phyloP scores from a whole-genome alignment of 257 asterid species.

The Rauvolfia tetraphylla region DNA sequence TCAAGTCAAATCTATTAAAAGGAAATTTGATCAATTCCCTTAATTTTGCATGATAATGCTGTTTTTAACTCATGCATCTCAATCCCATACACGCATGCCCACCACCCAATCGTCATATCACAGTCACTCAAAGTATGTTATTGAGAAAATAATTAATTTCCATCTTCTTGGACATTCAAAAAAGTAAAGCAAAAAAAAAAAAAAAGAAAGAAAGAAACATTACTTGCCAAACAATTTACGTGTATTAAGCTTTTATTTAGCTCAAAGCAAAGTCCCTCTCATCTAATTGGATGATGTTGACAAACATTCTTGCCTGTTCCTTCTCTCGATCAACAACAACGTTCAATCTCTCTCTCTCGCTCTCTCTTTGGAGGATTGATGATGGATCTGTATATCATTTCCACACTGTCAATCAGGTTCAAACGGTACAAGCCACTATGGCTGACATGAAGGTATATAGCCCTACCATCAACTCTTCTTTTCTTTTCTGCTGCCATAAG shows the following conservation, averaged over 20 bases:
- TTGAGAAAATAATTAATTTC: not conserved
- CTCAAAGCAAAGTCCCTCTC: slow-evolving; percentile 2
- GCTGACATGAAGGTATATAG: not conserved
- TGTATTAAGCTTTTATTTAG: not conserved
- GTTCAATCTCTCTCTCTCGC: not conserved
- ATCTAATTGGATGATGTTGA: slow-evolving; percentile 12
- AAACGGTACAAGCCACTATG: not conserved
- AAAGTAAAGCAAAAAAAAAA: not conserved
- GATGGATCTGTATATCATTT: not conserved
- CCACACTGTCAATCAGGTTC: not conserved
- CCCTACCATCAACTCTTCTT: not conserved
- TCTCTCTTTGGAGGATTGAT: too few species aligned
- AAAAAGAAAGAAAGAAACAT: not conserved
- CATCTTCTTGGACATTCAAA: not conserved
- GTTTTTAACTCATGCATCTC: not conserved
- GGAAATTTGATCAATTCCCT: not conserved
- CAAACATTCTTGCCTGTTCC: not conserved
- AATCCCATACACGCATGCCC: too few species aligned
- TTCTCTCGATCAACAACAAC: not conserved
- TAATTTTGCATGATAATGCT: not conserved
- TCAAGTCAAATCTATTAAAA: too few species aligned
- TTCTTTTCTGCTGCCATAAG: too few species aligned
- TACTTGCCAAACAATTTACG: slow-evolving; percentile 11
- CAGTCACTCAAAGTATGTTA: not conserved
- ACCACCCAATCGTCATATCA: not conserved